These are phyloP conservation scores for Mycena galopus DNA, from an alignment of 768 basidiomycete species.

Conservation along the genomic window DNA sequence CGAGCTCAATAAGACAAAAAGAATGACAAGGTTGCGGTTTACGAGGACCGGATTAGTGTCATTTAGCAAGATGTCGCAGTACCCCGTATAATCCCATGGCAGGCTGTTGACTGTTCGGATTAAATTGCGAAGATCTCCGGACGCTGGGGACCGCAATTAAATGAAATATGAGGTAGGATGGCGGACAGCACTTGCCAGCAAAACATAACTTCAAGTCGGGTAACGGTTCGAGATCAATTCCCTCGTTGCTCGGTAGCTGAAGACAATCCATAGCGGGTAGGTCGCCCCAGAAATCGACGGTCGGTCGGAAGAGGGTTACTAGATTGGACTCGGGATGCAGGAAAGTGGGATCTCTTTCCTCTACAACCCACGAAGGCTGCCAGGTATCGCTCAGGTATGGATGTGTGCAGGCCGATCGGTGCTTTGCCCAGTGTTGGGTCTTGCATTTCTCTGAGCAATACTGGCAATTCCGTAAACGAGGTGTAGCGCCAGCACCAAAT, in stretches of 20 bases:
- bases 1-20: conserved; percentile 44
- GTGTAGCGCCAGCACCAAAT: not conserved
- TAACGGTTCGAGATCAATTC: conserved; percentile 3
- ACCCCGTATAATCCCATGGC: conserved; percentile 51
- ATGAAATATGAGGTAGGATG: not conserved
- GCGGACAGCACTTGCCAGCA: conserved; percentile 38
- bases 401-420: conserved; percentile 45
- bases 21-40: conserved; percentile 57
- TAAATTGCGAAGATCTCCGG: conserved; percentile 48
- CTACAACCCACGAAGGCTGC: conserved; percentile 47
- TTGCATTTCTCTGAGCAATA: conserved; percentile 52
- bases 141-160: conserved; percentile 31
- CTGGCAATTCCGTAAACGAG: conserved; percentile 28
- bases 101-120: conserved; percentile 51
- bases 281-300: conserved; percentile 41
- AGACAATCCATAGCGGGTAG: conserved; percentile 47
- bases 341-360: conserved; percentile 44
- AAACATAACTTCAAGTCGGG: conserved; percentile 45
- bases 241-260: conserved; percentile 42
- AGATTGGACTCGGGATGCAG: conserved; percentile 23
- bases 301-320: conserved; percentile 28
- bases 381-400: conserved; percentile 42
- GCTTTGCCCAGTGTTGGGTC: conserved; percentile 46
- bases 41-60: conserved; percentile 52
- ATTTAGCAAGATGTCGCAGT: conserved; percentile 55